Evolutionary conservation across 2,329 filamentous ascomycete species (phyloP).

Genomic region (Hypoxylon sp.): DNA sequence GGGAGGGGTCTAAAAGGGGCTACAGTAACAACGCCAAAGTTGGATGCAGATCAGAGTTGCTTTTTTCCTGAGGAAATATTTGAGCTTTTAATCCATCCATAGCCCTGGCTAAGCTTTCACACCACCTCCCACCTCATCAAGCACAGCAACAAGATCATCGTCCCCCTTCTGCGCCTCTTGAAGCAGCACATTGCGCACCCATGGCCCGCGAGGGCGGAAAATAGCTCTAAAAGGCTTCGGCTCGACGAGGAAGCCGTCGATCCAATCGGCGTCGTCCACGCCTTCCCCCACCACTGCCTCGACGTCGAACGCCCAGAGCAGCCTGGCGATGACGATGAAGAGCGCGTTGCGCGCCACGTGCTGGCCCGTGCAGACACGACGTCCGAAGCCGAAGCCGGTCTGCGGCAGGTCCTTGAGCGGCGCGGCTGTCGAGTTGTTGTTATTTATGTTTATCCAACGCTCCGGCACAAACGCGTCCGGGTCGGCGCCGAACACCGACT

Average conservation of each 20-base stretch:
- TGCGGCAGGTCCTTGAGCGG: conserved; percentile 48
- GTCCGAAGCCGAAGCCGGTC: conserved; percentile 61
- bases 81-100: not conserved
- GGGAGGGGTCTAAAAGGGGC: no score
- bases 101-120: not conserved
- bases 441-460: conserved; percentile 45
- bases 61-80: no score
- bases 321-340: conserved; percentile 55
- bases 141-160: not conserved
- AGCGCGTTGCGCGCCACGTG: conserved; percentile 62
- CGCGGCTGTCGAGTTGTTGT: no score
- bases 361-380: conserved; percentile 57
- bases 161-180: not conserved
- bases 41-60: no score
- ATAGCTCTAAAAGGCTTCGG: not conserved
- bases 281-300: conserved; percentile 1
- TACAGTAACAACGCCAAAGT: no score
- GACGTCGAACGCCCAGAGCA: conserved; percentile 57
- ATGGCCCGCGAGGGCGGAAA: not conserved
- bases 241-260: not conserved
- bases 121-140: not conserved
- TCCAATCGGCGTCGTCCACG: not conserved
- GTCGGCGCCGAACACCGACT: conserved; percentile 55
- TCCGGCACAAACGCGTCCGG: conserved; percentile 50
- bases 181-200: not conserved